Percentiles rank a stretch among this genome's conserved stretches.
These are phyloP conservation scores for Primulina eburnea DNA, from an alignment of 257 asterid genomes.

Conservation along the genomic window DNA sequence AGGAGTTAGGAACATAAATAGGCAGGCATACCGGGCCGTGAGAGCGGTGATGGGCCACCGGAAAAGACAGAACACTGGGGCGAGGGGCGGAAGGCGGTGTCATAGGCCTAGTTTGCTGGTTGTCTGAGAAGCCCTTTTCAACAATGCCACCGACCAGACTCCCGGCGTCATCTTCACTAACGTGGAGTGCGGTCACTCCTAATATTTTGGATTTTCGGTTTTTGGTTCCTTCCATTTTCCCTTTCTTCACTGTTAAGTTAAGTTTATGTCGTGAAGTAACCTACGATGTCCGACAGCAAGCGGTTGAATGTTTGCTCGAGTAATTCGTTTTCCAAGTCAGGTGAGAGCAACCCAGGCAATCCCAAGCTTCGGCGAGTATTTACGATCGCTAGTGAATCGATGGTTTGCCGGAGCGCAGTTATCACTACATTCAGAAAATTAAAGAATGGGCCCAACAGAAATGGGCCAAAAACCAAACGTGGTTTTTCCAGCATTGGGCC, in stretches of 20 bases:
- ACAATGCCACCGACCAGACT: slow-evolving; percentile 70
- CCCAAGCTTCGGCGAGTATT: too few species aligned
- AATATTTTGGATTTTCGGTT: slow-evolving; percentile 33
- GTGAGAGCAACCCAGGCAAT: too few species aligned
- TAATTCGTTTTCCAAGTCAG: too few species aligned
- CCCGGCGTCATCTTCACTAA: slow-evolving; percentile 45
- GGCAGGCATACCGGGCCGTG: slow-evolving; percentile 63
- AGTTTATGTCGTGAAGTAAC: slow-evolving; percentile 8
- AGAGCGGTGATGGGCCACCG: slow-evolving; percentile 91
- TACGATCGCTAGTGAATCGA: too few species aligned
- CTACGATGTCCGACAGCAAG: neutral
- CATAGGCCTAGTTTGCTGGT: slow-evolving; percentile 23
- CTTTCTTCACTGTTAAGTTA: slow-evolving; percentile 33
- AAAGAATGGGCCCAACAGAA: too few species aligned
- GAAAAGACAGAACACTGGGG: slow-evolving; percentile 80
- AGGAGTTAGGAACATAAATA: neutral
- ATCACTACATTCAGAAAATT: too few species aligned
- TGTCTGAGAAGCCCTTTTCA: slow-evolving; percentile 76
- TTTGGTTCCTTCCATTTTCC: slow-evolving; percentile 26
- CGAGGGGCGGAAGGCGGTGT: slow-evolving; percentile 47
- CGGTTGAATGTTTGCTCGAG: too few species aligned
- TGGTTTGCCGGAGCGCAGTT: too few species aligned
- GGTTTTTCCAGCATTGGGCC: too few species aligned
- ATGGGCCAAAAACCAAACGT: too few species aligned
- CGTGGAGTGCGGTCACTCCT: slow-evolving; percentile 33